Evolutionary conservation across 129 eudicot genomes (phyloP), one percentile per base, ranked within the genome.

Genomic region (Calendula officinalis): DNA sequence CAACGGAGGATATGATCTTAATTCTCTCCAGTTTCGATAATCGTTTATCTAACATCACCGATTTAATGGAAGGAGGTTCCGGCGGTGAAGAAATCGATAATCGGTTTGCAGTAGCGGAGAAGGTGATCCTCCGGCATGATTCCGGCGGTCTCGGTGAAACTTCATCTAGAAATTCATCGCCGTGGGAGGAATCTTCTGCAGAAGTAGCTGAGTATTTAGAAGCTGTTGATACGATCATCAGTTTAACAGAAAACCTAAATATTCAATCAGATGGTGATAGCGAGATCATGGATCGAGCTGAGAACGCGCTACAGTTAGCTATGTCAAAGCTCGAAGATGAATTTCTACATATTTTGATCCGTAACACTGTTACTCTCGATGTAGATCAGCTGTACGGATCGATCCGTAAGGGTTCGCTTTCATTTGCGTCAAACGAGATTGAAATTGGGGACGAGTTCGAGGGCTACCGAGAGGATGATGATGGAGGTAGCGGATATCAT

Each of bases 321-420:
- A 90, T 90, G 97, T 44, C 77, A 3, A 72, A 75, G 53, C 78
- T 90, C 33, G 95, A 90, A 83, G 97, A 86, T 10, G 95, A 86
- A 75, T 84, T 90, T 68, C 77, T 82, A 0, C 83, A 76, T 49
- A 52, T 86, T 46, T 66, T 90, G 71, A 73, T 73, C 7, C 74
- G 81, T 65, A 84, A 63, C 61, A 80, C 87, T 0, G 67, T 84
- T 0, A 77, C 90, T 2, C 54, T 87, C 8, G 89, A 90, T 51
- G 70, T 77, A 3, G 95, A 84, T 49, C 74, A 78, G 54, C 70
- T 91, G 27, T 80, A 82, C 15, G 94, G 86, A 1, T 84, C 92
- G 67, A 81, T 78, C 13, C 85, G 80, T 2, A 67, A 77, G 62
- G 84, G 75, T 11, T 58, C 83, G 5, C 62, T 60, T 7, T 77